These are phyloP conservation scores for Acanthamoeba divionensis DNA, from an alignment of 208 protist species.

Conservation along the genomic window DNA sequence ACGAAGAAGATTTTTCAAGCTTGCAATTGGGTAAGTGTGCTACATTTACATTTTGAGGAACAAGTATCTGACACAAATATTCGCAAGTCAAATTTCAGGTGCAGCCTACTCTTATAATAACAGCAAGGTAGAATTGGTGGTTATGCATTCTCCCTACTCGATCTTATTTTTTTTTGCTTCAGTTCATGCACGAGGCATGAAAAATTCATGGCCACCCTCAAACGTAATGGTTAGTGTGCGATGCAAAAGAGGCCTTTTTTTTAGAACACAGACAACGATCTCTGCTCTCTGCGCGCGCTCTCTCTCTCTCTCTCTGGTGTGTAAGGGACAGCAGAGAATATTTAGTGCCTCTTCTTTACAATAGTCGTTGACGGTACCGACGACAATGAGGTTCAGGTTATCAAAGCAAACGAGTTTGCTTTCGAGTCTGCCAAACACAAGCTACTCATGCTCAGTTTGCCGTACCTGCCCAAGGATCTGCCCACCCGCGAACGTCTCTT, in stretches of 20 bases:
- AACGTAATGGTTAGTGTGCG: not conserved
- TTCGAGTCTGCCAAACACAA: not conserved
- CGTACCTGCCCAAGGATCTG: not conserved
- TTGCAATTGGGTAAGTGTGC: not conserved
- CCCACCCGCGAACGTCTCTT: not conserved
- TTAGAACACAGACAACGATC: not conserved
- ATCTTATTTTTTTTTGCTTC: not conserved
- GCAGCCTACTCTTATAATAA: not conserved
- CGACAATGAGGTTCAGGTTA: not conserved
- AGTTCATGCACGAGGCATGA: not conserved
- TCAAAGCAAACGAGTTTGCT: not conserved
- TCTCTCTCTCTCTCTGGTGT: not conserved
- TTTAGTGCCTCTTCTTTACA: not conserved
- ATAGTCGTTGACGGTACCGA: not conserved
- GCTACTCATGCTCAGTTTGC: not conserved
- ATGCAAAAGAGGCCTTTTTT: not conserved
- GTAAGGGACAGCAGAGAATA: not conserved
- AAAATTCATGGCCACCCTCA: not conserved
- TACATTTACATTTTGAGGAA: not conserved
- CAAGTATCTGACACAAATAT: not conserved
- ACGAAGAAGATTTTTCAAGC: not conserved
- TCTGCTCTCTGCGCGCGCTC: not conserved
- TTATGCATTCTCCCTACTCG: not conserved
- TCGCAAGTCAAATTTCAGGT: slow-evolving; percentile 17
- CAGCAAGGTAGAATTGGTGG: not conserved